Conservation (phyloP, 1,139 yeast genomes). For the Pichia sp. region DNA sequence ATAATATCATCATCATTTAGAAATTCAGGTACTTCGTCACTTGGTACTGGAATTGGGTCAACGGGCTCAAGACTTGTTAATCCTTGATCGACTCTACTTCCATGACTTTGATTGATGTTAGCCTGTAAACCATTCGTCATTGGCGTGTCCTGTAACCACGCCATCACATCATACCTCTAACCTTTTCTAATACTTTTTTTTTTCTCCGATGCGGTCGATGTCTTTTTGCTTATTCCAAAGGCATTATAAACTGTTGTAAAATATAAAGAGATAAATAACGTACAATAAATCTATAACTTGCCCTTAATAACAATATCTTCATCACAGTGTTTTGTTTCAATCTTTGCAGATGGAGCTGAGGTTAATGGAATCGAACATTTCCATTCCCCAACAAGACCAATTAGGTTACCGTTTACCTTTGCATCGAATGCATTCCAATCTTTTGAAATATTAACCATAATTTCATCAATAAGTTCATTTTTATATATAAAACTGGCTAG, state of each 20-base stretch:
- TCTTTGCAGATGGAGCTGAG: constrained; percentile 34
- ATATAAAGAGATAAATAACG: too few species aligned
- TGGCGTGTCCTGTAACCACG: too few species aligned
- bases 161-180: too few species aligned
- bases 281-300: constrained; percentile 14
- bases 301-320: constrained; percentile 13
- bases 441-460: constrained; percentile 12
- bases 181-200: too few species aligned
- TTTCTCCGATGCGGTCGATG: not conserved
- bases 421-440: constrained; percentile 11
- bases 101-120: too few species aligned
- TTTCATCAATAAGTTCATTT: constrained; percentile 12
- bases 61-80: too few species aligned
- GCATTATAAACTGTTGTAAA: too few species aligned
- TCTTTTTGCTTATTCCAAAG: not conserved
- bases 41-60: too few species aligned
- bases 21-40: too few species aligned
- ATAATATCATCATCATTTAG: too few species aligned
- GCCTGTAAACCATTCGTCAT: too few species aligned
- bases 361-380: constrained; percentile 35
- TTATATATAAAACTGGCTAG: constrained; percentile 15
- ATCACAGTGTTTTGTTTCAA: constrained; percentile 18
- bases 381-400: constrained; percentile 33
- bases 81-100: too few species aligned
- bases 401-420: constrained; percentile 18